These are phyloP conservation scores for Aspergillus texensis DNA, from an alignment of 2,329 filamentous ascomycete species.

Conservation along the genomic window DNA sequence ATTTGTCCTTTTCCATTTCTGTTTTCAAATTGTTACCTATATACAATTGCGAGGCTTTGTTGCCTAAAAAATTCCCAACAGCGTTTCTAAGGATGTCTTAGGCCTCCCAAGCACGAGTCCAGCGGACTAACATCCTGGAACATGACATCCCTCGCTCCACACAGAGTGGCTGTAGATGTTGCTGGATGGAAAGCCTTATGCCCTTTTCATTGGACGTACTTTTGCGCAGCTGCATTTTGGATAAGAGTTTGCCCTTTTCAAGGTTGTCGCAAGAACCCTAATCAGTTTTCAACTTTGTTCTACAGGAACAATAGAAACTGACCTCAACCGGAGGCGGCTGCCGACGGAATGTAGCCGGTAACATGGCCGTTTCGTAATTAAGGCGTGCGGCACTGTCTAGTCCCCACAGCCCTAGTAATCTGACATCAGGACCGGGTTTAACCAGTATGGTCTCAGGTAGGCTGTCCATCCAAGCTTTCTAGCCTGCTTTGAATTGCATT, in stretches of 20 bases:
- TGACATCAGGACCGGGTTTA: background rate
- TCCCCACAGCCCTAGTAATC: background rate
- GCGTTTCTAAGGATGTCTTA: background rate
- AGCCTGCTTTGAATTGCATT: slow-evolving; percentile 33
- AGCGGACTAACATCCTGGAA: background rate
- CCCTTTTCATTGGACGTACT: background rate
- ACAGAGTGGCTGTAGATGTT: background rate
- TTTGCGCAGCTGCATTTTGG: background rate
- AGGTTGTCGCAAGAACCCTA: background rate
- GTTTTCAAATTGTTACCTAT: background rate
- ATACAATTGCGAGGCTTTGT: background rate
- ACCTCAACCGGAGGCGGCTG: background rate
- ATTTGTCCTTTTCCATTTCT: background rate
- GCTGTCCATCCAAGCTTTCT: slow-evolving; percentile 36
- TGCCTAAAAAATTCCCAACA: background rate
- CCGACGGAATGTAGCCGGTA: background rate
- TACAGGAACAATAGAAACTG: background rate
- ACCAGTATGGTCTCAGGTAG: slow-evolving; percentile 30
- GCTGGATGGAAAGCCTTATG: background rate
- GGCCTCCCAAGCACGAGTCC: background rate
- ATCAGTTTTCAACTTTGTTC: background rate
- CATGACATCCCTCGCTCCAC: background rate
- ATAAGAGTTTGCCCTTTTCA: background rate
- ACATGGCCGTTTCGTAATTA: background rate
- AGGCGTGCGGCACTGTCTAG: background rate